Base-by-base conservation (phyloP, 345 rosid species). In the Gossypium mustelinum region DNA sequence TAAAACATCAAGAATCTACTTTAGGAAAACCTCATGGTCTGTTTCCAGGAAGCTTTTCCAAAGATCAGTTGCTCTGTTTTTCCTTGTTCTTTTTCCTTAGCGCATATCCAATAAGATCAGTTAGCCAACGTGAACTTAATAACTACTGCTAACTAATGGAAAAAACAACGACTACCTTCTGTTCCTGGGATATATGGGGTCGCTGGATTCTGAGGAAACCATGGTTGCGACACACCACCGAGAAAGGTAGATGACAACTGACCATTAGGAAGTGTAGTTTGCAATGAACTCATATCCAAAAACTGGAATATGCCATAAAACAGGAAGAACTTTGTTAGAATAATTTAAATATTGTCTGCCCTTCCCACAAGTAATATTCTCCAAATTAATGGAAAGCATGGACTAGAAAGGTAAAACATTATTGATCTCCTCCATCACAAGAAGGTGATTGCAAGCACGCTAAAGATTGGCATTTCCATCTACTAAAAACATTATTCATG, bases 231-330 rank as follows among this genome's bases (percentile, higher is more conserved):
- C 68, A 80, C 87, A 76, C 84, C 86, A 76, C 74, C 80, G 74
- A 81, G 77, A 82, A 89, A 86, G 75, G 80, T 44, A 39, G 93
- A 69, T 7, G 89, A 79, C 55, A 86, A 55, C 65, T 86, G 86
- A 56, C 80, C 75, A 79, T 82, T 81, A 2, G 99, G 99, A 68
- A 91, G 83, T 29, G 90, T 83, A 67, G 88, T 82, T 76, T 93
- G 94, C 76, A 93, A 70, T 44, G 94, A 85, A 78, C 89, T 80
- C 94, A 88, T 87, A 82, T 90, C 96, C 86, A 91, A 56, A 87
- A 91, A 90, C 99, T 95, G 91, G 68, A 73, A 75, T 57, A 78
- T 11, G 52, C 74, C 48, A 72, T 60, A 73, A 79, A 76, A 43
- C 54, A 68, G 62, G 68, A 82, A 20, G 20, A 73, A 76, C 52